Conservation (phyloP, 75 land plant genomes). For the Selaginella tamariscina region DNA sequence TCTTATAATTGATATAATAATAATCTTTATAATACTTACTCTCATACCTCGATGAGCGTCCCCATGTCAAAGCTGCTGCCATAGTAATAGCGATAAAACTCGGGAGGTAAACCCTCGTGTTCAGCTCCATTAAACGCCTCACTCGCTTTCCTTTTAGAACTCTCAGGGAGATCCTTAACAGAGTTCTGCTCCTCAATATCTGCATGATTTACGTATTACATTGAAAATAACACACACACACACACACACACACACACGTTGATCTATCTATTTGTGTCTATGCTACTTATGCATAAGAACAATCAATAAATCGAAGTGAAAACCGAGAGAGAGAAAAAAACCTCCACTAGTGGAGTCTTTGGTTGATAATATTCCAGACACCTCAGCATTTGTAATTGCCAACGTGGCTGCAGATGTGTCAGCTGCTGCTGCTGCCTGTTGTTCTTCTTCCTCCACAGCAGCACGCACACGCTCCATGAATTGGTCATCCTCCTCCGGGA, state of each 20-base stretch:
- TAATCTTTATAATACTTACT: not conserved
- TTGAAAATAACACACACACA: too few species aligned
- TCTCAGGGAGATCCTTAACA: slow-evolving; percentile 1
- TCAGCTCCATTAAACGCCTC: slow-evolving; percentile 8
- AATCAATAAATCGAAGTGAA: too few species aligned
- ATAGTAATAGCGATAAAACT: slow-evolving; percentile 84
- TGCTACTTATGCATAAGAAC: too few species aligned
- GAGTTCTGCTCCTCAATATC: slow-evolving; percentile 9
- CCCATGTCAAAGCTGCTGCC: slow-evolving; percentile 90
- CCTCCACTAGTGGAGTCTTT: not conserved
- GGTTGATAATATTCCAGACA: slow-evolving; percentile 37
- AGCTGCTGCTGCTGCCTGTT: slow-evolving; percentile 79
- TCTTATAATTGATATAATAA: not conserved
- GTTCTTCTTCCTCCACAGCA: slow-evolving; percentile 97
- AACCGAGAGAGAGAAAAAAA: too few species aligned
- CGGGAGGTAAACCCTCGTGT: slow-evolving; percentile 45
- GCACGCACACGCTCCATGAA: slow-evolving; percentile 85
- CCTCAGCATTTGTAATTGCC: slow-evolving; percentile 87
- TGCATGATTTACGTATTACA: not conserved
- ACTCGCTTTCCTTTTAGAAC: not conserved
- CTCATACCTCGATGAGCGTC: slow-evolving; percentile 77
- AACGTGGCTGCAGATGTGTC: slow-evolving; percentile 72
- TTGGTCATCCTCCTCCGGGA: slow-evolving; percentile 95
- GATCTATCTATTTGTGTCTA: too few species aligned
- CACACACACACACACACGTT: too few species aligned